Conservation (phyloP, 768 basidiomycete species). For the Peribolospora kevripleyi region DNA sequence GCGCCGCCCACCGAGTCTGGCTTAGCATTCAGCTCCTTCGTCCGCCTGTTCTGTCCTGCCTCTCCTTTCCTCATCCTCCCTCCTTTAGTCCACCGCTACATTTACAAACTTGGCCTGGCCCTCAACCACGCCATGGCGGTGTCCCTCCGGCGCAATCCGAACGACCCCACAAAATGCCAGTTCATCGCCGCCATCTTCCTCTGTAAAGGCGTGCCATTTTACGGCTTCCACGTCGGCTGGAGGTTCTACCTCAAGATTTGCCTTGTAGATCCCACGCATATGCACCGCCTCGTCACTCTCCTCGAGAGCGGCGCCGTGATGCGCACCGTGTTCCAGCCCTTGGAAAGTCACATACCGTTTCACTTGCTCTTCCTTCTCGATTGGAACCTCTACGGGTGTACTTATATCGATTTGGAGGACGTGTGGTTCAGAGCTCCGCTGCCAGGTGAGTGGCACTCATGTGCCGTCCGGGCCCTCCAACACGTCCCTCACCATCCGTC, state of each 20-base stretch:
- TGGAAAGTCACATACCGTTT: constrained; percentile 75
- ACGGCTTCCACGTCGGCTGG: constrained; percentile 70
- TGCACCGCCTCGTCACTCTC: constrained; percentile 47
- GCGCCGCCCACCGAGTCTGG: not conserved
- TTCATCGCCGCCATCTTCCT: constrained; percentile 44
- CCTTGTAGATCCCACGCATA: constrained; percentile 41
- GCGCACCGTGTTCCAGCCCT: constrained; percentile 23
- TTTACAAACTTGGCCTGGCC: constrained; percentile 40
- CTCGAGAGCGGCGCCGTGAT: constrained; percentile 63
- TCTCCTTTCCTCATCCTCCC: not conserved
- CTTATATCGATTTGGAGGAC: constrained; percentile 52
- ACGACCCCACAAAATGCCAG: constrained; percentile 20
- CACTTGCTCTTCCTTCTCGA: constrained; percentile 81
- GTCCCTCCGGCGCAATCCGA: constrained; percentile 38
- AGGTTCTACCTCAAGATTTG: constrained; percentile 71
- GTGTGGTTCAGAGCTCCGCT: constrained; percentile 20
- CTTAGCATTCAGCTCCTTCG: not conserved
- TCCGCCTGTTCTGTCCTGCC: not conserved
- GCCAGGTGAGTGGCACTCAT: constrained; percentile 16
- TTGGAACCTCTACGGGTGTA: constrained; percentile 83
- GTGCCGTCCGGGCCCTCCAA: not conserved
- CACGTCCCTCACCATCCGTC: not conserved
- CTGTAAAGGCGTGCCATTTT: constrained; percentile 87
- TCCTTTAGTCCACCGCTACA: constrained; percentile 42
- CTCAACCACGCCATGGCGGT: constrained; percentile 68